Percentiles rank a stretch among this genome's conserved stretches.
phyloP scores from a whole-genome alignment of 768 basidiomycete genomes.

The Lepiota brunneoincarnata region DNA sequence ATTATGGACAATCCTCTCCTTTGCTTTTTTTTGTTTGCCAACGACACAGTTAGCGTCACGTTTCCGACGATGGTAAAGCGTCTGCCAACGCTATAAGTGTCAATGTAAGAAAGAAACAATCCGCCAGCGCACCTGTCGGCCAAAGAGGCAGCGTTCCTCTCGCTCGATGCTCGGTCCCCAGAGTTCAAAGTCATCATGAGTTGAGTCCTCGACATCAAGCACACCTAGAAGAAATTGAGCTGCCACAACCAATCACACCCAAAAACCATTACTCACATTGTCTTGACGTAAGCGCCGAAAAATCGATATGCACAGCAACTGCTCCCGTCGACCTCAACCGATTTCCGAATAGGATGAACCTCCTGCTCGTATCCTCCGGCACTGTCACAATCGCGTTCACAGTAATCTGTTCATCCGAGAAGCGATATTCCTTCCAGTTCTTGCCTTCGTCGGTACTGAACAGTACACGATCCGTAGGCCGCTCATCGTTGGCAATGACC shows the following conservation, averaged over 20 bases:
- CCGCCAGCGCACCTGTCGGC: conserved; percentile 62
- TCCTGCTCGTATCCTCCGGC: conserved; percentile 84
- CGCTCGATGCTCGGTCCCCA: conserved; percentile 95
- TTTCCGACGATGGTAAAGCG: conserved; percentile 85
- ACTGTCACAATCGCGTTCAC: conserved; percentile 83
- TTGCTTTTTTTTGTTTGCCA: conserved; percentile 59
- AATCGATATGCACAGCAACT: conserved; percentile 86
- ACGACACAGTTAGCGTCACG: conserved; percentile 82
- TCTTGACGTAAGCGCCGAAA: conserved; percentile 68
- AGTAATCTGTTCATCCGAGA: conserved; percentile 69
- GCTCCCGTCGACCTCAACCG: conserved; percentile 44
- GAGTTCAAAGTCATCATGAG: conserved; percentile 90
- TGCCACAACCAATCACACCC: background rate
- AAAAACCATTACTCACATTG: conserved; percentile 56
- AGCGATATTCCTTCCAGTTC: conserved; percentile 86
- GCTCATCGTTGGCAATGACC: conserved; percentile 94
- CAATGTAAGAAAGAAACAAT: conserved; percentile 1
- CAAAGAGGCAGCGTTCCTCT: conserved; percentile 88
- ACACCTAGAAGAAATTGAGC: conserved; percentile 45
- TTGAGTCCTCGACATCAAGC: conserved; percentile 66
- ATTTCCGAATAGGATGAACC: conserved; percentile 83
- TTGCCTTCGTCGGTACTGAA: conserved; percentile 90
- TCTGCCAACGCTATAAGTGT: conserved; percentile 39
- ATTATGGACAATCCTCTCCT: conserved; percentile 54
- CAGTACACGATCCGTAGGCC: conserved; percentile 83